A percentile compares a stretch with the other conserved stretches of the same genome.
Evolutionary conservation across 345 rosid species (phyloP).

Genomic region (Gossypium turneri): DNA sequence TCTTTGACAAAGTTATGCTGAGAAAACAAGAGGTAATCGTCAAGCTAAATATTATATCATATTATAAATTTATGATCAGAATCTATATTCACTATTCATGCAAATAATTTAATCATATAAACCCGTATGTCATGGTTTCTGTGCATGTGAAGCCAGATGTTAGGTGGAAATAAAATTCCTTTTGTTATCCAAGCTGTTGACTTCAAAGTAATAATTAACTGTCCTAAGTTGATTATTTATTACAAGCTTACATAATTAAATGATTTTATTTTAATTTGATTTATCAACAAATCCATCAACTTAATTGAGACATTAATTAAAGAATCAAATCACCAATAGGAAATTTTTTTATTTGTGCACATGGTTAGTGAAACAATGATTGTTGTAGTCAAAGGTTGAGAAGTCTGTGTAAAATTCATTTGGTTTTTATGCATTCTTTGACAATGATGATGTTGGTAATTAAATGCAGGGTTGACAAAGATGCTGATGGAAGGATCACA

Average conservation of each 20-base stretch:
- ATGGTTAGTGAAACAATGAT: not conserved
- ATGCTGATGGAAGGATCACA: conserved; percentile 70
- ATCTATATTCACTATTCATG: not conserved
- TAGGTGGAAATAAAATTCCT: not conserved
- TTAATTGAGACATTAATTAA: not conserved
- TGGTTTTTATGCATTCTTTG: not conserved
- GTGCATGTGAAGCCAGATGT: conserved; percentile 11
- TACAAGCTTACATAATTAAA: not conserved
- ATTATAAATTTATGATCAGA: not conserved
- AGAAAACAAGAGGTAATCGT: not conserved
- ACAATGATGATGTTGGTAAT: not conserved
- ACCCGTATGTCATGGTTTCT: not conserved
- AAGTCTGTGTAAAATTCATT: not conserved
- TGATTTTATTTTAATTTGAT: not conserved
- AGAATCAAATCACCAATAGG: not conserved
- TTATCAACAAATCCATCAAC: not conserved
- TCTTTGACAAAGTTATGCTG: not conserved
- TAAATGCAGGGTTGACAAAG: conserved; percentile 66
- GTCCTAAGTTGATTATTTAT: not conserved
- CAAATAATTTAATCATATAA: conserved; percentile 1
- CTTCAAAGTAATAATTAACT: not conserved
- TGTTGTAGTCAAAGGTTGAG: not conserved
- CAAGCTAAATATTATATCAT: not conserved
- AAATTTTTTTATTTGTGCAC: not conserved
- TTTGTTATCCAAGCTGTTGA: conserved; percentile 2